Evolutionary conservation across 148 eudicot species (phyloP).

Genomic region (Rhododendron kiyosumense): DNA sequence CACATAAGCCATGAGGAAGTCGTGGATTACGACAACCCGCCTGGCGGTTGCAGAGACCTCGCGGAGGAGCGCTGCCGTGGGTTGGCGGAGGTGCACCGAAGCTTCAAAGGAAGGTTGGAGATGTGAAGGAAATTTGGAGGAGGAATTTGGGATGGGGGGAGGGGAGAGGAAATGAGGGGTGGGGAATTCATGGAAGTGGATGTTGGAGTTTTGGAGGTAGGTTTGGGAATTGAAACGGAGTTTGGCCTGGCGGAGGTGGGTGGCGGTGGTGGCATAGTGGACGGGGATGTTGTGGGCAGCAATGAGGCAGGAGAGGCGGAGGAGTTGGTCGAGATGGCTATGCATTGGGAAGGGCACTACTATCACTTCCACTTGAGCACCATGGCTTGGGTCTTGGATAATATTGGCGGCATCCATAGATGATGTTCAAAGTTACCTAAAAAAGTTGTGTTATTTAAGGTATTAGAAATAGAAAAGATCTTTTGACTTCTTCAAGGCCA

Average conservation of each 20-base stretch:
- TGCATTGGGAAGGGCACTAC: conserved; percentile 31
- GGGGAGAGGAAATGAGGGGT: conserved; percentile 2
- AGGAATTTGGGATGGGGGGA: neutral
- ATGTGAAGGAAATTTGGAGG: neutral
- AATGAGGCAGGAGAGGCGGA: conserved; percentile 27
- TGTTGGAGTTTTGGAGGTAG: neutral
- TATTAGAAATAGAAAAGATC: no score
- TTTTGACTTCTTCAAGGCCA: no score
- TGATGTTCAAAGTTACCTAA: no score
- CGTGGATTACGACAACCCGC: conserved; percentile 7
- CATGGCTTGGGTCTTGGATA: neutral
- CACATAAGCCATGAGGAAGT: conserved; percentile 4
- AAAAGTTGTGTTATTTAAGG: no score
- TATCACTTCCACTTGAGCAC: conserved; percentile 15
- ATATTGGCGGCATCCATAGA: no score
- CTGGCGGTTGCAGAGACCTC: neutral
- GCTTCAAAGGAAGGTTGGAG: conserved; percentile 10
- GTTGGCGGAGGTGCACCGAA: neutral
- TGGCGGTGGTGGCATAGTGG: conserved; percentile 19
- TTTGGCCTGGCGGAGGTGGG: conserved; percentile 16
- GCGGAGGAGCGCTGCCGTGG: neutral
- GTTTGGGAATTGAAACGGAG: conserved; percentile 10
- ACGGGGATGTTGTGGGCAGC: conserved; percentile 21
- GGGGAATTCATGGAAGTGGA: conserved; percentile 6
- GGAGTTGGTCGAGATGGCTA: conserved; percentile 36